phyloP scores from a whole-genome alignment of 257 asterid genomes.

The Echium plantagineum region DNA sequence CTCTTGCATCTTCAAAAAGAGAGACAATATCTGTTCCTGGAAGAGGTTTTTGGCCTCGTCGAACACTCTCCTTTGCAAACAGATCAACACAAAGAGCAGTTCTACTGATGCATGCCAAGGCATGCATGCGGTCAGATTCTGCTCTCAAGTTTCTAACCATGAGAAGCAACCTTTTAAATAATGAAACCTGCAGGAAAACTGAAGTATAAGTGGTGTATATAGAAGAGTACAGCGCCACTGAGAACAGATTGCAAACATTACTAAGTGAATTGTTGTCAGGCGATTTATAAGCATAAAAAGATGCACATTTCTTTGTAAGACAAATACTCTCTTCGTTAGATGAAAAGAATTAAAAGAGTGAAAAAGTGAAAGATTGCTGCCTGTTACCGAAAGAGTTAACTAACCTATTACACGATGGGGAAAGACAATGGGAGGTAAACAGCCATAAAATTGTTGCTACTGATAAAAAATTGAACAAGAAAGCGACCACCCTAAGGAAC shows the following conservation, averaged over 20 bases:
- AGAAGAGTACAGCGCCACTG: background rate
- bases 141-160: conserved; percentile 94
- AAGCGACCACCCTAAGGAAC: too few relatives aligned
- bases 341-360: background rate
- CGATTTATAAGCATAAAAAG: background rate
- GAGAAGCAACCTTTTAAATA: conserved; percentile 78
- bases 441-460: background rate
- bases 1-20: conserved; percentile 63
- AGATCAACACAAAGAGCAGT: conserved; percentile 93
- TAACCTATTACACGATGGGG: background rate
- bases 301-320: too few relatives aligned
- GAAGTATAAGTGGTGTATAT: background rate
- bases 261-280: too few relatives aligned
- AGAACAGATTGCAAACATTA: background rate
- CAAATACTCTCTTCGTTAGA: background rate
- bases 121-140: conserved; percentile 93
- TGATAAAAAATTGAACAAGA: background rate
- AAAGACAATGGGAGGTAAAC: background rate
- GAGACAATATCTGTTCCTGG: conserved; percentile 84
- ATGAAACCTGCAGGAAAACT: conserved; percentile 45
- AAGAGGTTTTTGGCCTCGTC: conserved; percentile 82
- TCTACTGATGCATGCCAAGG: conserved; percentile 85
- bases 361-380: background rate
- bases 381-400: background rate
- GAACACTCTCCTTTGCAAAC: conserved; percentile 78